These are phyloP conservation scores for Botrytis porri DNA, from an alignment of 2,329 filamentous ascomycete genomes.

Conservation along the genomic window DNA sequence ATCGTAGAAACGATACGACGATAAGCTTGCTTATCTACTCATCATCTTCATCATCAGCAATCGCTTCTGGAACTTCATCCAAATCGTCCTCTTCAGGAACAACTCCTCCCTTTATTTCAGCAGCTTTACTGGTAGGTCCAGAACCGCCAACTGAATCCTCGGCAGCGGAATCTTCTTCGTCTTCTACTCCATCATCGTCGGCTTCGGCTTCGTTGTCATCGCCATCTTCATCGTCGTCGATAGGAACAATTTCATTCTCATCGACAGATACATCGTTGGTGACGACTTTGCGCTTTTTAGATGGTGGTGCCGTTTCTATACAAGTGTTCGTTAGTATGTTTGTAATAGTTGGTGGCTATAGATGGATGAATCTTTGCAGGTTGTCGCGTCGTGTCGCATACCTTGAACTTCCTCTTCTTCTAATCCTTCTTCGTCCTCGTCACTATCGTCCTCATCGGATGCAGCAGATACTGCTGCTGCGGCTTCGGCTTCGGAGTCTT, in stretches of 20 bases:
- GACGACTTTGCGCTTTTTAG: slow-evolving; percentile 34
- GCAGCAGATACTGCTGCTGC: slow-evolving; percentile 17
- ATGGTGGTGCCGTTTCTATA: slow-evolving; percentile 27
- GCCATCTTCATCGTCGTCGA: slow-evolving; percentile 2
- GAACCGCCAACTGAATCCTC: slow-evolving; percentile 20
- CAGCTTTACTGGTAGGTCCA: slow-evolving; percentile 21
- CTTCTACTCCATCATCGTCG: slow-evolving; percentile 15
- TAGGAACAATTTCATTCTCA: background rate
- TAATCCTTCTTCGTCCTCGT: slow-evolving; percentile 38
- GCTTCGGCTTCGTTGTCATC: background rate
- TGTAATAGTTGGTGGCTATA: background rate
- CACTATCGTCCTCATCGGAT: slow-evolving; percentile 36
- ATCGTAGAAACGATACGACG: background rate
- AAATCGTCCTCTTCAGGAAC: slow-evolving; percentile 21
- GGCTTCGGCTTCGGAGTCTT: slow-evolving; percentile 38
- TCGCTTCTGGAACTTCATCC: slow-evolving; percentile 21
- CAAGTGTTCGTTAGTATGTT: background rate
- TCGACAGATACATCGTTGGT: slow-evolving; percentile 1
- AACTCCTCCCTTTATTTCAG: slow-evolving; percentile 17
- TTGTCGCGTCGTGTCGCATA: background rate
- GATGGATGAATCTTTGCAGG: background rate
- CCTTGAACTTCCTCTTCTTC: slow-evolving; percentile 25
- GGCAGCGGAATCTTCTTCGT: slow-evolving; percentile 22
- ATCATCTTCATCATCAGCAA: slow-evolving; percentile 24
- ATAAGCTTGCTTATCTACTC: slow-evolving; percentile 18